Evolutionary conservation across 331 rosid species (phyloP).

Genomic region (Quercus phellos): DNA sequence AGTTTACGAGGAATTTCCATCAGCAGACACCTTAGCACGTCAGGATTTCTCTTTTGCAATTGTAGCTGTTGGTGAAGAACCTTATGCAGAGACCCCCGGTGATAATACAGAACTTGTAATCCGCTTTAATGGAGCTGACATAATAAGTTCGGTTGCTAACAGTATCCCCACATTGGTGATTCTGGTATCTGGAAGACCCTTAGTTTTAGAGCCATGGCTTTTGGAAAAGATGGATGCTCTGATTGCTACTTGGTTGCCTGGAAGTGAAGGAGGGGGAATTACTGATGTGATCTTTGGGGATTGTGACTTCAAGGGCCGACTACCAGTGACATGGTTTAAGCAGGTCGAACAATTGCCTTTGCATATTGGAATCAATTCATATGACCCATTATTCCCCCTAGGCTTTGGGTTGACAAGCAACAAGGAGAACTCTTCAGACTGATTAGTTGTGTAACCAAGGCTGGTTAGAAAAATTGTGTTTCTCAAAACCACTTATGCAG

Average conservation of each 20-base stretch:
- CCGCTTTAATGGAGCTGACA: constrained; percentile 47
- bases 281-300: constrained; percentile 73
- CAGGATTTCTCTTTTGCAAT: constrained; percentile 58
- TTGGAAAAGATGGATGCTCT: constrained; percentile 60
- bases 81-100: constrained; percentile 69
- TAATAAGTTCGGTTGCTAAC: constrained; percentile 55
- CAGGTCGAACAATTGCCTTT: constrained; percentile 48
- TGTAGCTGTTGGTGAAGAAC: constrained; percentile 70
- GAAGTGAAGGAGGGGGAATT: constrained; percentile 77
- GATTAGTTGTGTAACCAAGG: background rate
- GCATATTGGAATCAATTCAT: constrained; percentile 22
- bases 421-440: constrained; percentile 8
- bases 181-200: constrained; percentile 78
- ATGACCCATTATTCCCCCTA: constrained; percentile 63
- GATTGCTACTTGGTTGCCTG: constrained; percentile 92
- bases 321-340: constrained; percentile 79
- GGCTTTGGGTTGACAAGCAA: constrained; percentile 55
- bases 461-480: background rate
- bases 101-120: constrained; percentile 55
- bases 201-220: constrained; percentile 54
- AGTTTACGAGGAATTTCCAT: constrained; percentile 49
- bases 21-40: constrained; percentile 38
- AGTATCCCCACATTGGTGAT: constrained; percentile 69
- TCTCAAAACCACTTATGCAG: background rate
- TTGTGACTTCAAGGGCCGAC: constrained; percentile 58